Base-by-base conservation (phyloP, 2,329 filamentous ascomycete species). In the Penicillium sp. region DNA sequence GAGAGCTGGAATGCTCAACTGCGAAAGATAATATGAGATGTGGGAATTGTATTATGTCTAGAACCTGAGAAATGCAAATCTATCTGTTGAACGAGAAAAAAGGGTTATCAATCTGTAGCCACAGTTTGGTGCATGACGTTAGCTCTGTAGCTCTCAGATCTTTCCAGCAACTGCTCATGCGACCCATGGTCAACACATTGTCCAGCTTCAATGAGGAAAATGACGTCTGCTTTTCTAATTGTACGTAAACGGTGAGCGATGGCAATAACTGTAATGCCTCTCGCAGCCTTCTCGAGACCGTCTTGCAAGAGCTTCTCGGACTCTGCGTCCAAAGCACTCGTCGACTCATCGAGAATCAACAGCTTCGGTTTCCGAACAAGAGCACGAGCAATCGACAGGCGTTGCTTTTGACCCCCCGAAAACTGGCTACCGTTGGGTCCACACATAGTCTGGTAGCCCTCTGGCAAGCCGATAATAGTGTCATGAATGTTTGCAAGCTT, bases 201-300 rank as follows among this genome's bases (percentile, higher is more conserved):
- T 7, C 89, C 87, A 51, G 84, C 80, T 27, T 89, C 88, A 34
- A 94, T 83, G 7, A 93, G 86, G 62, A 89, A 91, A 42, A 93
- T 93, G 13, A 87, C 77, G 67, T 94, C 86, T 2, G 89, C 89
- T 60, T 91, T 87, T 65, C 89, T 87, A 29, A 75, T 74, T 12
- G 74, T 76, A 45, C 71, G 68, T 43, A 76, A 59, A 24, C 73
- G 67, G 58, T 76, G 73, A 2, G 73, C 70, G 55, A 75, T 75
- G 2, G 72, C 72, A 43, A 76, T 65, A 24, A 74, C 67, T 9
- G 73, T 76, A 10, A 68, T 72, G 10, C 64, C 60, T 12, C 60
- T 61, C 6, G 65, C 65, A 7, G 66, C 63, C 45, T 64, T 68
- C 23, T 63, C 68, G 26, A 76, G 54, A 9, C 68, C 72, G 33